These are phyloP conservation scores for Dentipellis sp. DNA, from an alignment of 768 basidiomycete species.

Conservation along the genomic window DNA sequence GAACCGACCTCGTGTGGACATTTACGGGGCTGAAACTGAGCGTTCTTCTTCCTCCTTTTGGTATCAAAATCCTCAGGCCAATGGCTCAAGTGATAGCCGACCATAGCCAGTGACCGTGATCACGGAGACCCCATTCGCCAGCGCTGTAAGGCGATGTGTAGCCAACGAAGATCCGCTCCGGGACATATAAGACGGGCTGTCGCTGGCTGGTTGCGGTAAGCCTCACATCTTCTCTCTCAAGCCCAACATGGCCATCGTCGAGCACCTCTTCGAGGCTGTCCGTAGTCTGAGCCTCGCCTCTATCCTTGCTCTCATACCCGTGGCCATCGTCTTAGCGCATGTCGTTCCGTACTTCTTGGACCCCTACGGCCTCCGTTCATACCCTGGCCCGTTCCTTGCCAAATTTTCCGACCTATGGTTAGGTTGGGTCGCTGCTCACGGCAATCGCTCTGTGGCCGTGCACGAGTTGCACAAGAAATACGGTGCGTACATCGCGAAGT, in stretches of 20 bases:
- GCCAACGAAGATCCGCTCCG: no score
- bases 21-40: no score
- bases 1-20: no score
- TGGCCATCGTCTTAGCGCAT: conserved; percentile 19
- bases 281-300: not conserved
- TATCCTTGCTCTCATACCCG: conserved; percentile 4
- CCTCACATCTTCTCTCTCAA: not conserved
- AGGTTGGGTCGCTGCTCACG: conserved; percentile 23
- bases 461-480: conserved; percentile 32
- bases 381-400: conserved; percentile 32
- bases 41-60: no score
- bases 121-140: no score
- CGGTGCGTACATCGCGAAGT: conserved; percentile 18
- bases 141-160: not conserved
- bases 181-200: no score
- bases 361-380: conserved; percentile 20
- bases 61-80: no score
- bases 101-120: no score
- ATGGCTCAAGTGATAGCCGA: no score
- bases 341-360: conserved; percentile 27
- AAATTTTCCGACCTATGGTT: conserved; percentile 30
- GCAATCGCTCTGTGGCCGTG: conserved; percentile 27
- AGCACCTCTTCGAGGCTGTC: not conserved
- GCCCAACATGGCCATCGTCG: conserved; percentile 2
- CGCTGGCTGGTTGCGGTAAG: no score